Evolutionary conservation across 306 rosid species (phyloP).

Genomic region (Vigna radiata): DNA sequence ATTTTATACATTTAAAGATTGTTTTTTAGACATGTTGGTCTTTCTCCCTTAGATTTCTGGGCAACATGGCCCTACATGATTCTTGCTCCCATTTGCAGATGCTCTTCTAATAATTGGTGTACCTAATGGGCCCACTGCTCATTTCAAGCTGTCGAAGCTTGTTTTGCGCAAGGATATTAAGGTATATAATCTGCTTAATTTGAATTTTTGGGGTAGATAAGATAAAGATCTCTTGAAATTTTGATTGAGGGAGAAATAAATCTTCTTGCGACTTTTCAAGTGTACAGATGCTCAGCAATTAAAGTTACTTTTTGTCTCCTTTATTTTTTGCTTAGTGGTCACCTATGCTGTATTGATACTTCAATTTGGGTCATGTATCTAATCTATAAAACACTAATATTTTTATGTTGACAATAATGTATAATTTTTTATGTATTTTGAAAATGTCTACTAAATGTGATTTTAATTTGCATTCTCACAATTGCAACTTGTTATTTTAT

Average conservation of each 20-base stretch:
- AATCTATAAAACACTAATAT: too few species aligned
- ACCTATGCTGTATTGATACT: too few species aligned
- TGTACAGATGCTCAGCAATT: neutral
- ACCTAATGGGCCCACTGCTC: constrained; percentile 96
- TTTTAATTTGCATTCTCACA: too few species aligned
- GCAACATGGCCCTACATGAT: neutral
- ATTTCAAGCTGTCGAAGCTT: constrained; percentile 84
- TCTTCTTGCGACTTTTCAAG: neutral
- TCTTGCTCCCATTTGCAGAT: constrained; percentile 51
- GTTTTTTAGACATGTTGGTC: neutral
- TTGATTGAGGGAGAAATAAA: constrained; percentile 15
- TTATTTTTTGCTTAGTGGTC: neutral
- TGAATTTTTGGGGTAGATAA: neutral
- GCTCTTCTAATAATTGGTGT: constrained; percentile 75
- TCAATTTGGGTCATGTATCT: too few species aligned
- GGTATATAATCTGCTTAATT: constrained; percentile 50
- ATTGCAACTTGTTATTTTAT: neutral
- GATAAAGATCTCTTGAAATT: constrained; percentile 6
- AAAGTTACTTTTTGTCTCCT: constrained; percentile 23
- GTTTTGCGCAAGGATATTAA: constrained; percentile 86
- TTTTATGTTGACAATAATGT: too few species aligned
- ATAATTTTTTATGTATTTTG: too few species aligned
- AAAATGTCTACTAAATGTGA: too few species aligned
- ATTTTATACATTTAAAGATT: constrained; percentile 14
- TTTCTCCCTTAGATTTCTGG: neutral